Conservation (phyloP, 2,329 filamentous ascomycete species). For the Fusarium sororula region DNA sequence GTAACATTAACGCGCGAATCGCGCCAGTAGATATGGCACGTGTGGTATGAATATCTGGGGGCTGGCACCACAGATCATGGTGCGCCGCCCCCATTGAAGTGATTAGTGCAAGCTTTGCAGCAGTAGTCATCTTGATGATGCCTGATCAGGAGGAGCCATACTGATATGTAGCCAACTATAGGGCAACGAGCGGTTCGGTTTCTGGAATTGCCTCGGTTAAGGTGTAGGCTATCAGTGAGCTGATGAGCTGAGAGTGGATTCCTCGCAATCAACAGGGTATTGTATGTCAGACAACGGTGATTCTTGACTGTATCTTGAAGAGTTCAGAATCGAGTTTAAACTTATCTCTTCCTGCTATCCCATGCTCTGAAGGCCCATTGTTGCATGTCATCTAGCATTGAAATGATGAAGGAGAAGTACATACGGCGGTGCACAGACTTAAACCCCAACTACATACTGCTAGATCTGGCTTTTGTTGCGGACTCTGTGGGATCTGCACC, state of each 20-base stretch:
- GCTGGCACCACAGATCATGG: conserved; percentile 1
- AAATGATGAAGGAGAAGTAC: not conserved
- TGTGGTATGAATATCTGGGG: conserved; percentile 6
- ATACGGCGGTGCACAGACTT: not conserved
- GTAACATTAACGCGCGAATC: not conserved
- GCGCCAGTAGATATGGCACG: not conserved
- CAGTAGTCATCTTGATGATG: not conserved
- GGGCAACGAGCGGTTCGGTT: conserved; percentile 1
- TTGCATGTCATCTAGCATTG: not conserved
- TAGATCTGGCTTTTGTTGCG: not conserved
- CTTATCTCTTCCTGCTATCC: not conserved
- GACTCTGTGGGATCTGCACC: conserved; percentile 16
- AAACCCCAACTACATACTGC: not conserved
- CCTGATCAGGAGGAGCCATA: not conserved
- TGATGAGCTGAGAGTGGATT: conserved; percentile 13
- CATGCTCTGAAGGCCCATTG: not conserved
- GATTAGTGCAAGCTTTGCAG: conserved; percentile 17
- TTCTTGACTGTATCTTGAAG: not conserved
- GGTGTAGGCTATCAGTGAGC: conserved; percentile 8
- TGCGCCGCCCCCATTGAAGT: not conserved
- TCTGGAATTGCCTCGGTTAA: conserved; percentile 1
- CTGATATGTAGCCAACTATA: not conserved
- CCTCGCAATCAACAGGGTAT: conserved; percentile 4
- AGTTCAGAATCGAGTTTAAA: not conserved
- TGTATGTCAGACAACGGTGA: not conserved